Base-by-base conservation (phyloP, 1,284 basidiomycete genomes). In the Moniliophthora roreri region DNA sequence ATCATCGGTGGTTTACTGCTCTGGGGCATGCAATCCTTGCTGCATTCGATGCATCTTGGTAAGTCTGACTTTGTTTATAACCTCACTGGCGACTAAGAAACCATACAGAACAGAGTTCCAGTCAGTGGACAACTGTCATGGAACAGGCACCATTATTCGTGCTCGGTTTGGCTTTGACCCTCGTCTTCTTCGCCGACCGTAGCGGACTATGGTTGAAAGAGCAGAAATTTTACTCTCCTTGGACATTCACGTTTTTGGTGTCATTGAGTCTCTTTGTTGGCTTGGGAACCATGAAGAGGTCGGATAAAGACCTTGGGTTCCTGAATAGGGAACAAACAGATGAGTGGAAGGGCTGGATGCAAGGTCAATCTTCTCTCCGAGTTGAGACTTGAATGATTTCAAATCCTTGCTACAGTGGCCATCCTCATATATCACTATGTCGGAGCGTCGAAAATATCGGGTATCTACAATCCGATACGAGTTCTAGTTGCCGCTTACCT, bases 291-390 rank as follows among this genome's bases (percentile, higher is more conserved):
- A 70, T 90, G 55, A 85, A 84, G 64, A 81, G 80, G 20, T 79
- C 76, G 21, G 88, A 90, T 60, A 91, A 89, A 61, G 92, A 95
- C 65, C 71, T 89, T 46, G 93, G 93, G 0, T 91, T 94, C 69
- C 72, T 95, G 60, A 95, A 93, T 63, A 79, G 93, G 50, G 91
- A 94, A 50, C 91, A 95, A 68, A 95, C 92, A 0, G 92, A 96
- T 62, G 93, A 96, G 70, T 94, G 91, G 91, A 95, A 95, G 68
- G 93, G 93, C 1, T 95, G 93, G 93, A 96, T 96, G 93, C 93
- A 95, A 74, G 79, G 91, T 92, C 86, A 73, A 1, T 24, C 57
- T 34, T 32, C 42, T 40, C 59, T 53, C 42, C 24, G 26, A 16
- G 24, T 40, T 13, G 21, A 21, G 16, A 15, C 28, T 38, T 48